Conservation (phyloP, 2,329 filamentous ascomycete species). For the Epichloe elymi region DNA sequence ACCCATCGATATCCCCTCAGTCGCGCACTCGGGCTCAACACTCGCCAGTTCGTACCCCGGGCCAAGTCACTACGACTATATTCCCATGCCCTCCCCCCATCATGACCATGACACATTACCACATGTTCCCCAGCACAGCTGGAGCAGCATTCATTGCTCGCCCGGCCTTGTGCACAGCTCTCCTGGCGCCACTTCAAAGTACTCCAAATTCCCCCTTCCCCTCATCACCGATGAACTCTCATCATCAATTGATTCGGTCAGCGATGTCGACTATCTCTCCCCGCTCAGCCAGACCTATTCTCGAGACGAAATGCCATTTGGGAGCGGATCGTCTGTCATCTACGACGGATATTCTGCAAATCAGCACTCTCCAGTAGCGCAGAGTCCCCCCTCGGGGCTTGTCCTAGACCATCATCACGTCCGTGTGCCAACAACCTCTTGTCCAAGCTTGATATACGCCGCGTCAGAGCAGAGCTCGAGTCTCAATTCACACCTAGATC, state of each 20-base stretch:
- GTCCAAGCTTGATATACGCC: conserved; percentile 47
- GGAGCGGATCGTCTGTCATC: conserved; percentile 41
- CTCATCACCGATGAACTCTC: conserved; percentile 38
- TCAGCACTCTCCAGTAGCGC: conserved; percentile 39
- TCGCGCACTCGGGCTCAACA: conserved; percentile 26
- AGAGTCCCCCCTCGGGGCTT: conserved; percentile 41
- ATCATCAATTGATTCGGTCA: conserved; percentile 44
- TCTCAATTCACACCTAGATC: conserved; percentile 45
- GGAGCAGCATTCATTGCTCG: conserved; percentile 35
- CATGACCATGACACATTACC: conserved; percentile 26
- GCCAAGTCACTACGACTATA: conserved; percentile 30
- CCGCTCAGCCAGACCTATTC: conserved; percentile 43
- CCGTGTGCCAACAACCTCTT: conserved; percentile 44
- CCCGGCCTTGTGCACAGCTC: conserved; percentile 21
- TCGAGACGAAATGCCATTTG: conserved; percentile 44
- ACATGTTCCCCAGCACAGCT: conserved; percentile 27
- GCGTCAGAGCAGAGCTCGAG: conserved; percentile 48
- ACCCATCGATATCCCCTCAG: conserved; percentile 23
- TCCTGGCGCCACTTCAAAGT: conserved; percentile 24
- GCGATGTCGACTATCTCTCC: conserved; percentile 50
- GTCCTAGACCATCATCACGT: conserved; percentile 36
- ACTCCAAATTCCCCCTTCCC: conserved; percentile 31
- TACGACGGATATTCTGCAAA: conserved; percentile 41
- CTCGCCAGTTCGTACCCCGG: conserved; percentile 27
- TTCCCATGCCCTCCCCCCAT: conserved; percentile 31